These are phyloP conservation scores for Borovskyia barvae DNA, from an alignment of 208 protist genomes.

Conservation along the genomic window DNA sequence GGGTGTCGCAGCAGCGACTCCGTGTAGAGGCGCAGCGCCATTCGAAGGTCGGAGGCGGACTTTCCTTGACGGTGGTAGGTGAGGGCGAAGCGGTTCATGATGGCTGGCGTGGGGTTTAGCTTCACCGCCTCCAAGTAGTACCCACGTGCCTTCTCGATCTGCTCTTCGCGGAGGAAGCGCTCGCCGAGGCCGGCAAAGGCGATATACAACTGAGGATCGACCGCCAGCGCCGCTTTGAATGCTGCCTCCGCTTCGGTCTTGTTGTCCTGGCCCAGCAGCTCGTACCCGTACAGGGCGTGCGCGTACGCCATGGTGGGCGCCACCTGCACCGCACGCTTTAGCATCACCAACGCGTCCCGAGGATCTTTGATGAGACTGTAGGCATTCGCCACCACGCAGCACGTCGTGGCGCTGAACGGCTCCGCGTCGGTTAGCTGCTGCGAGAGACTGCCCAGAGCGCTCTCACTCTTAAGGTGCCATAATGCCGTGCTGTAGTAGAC, in stretches of 20 bases:
- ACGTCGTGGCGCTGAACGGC: slow-evolving; percentile 78
- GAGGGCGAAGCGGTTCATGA: slow-evolving; percentile 74
- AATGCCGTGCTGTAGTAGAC: slow-evolving; percentile 95
- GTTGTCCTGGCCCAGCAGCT: slow-evolving; percentile 93
- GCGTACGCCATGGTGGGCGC: slow-evolving; percentile 89
- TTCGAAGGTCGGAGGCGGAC: slow-evolving; percentile 36
- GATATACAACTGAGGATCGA: slow-evolving; percentile 94
- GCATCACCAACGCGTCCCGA: slow-evolving; percentile 92
- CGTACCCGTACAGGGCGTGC: slow-evolving; percentile 94
- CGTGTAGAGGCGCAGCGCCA: slow-evolving; percentile 77
- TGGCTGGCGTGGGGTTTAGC: slow-evolving; percentile 82
- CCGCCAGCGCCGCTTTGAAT: slow-evolving; percentile 90
- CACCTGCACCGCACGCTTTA: slow-evolving; percentile 91
- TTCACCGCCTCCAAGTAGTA: slow-evolving; percentile 89
- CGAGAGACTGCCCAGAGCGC: slow-evolving; percentile 80
- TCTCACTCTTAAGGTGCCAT: slow-evolving; percentile 92
- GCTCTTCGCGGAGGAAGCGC: slow-evolving; percentile 91
- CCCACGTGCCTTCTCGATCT: slow-evolving; percentile 81
- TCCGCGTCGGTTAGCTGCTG: slow-evolving; percentile 90
- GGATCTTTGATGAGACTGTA: slow-evolving; percentile 95
- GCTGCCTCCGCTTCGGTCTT: slow-evolving; percentile 86
- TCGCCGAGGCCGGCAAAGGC: slow-evolving; percentile 96
- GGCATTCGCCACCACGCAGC: slow-evolving; percentile 94
- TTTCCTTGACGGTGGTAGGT: slow-evolving; percentile 61
- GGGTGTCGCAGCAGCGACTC: slow-evolving; percentile 73